Base-by-base conservation (phyloP, 768 basidiomycete genomes). In the Calocybe indica region DNA sequence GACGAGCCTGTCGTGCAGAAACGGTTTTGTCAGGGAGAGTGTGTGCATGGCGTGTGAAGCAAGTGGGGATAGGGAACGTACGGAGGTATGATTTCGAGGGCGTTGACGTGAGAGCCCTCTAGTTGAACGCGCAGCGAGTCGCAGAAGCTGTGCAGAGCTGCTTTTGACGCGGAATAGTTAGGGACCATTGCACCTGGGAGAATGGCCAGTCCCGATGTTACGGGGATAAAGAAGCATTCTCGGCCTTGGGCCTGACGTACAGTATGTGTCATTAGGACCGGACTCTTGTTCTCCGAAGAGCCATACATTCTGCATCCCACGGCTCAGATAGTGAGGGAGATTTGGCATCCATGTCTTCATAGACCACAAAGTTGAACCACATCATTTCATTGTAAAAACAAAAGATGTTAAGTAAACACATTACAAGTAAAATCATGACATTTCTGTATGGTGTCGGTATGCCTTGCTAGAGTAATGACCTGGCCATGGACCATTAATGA, bases 1-100 rank as follows among this genome's bases (percentile, higher is more conserved):
- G 7, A 79, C 77, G 7, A 82, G 66, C 8, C 79, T 80, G 45
- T 8, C 22, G 22, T 22, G n/a, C 34, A 22, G n/a, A 39, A 28
- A 22, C 12, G n/a, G 6, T 40, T 5, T n/a, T 22, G 32, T 10
- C 39, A 22, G 10, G 37, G 33, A 40, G 43, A 33, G 38, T 40
- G 28, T 7, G 45, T 6, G 9, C 45, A 7, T 15, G 30, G 36
- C 22, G 22, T 22, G 22, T 22, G 22, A 22, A 22, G 22, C 22
- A 22, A 22, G 22, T 22, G 22, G 22, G 22, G 22, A 22, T 22
- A 22, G 5, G 13, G 14, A 8, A 67, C 77, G 56, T 48, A 82
- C 76, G 82, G 81, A 7, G 80, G 80, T 3, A 78, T 62, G 15
- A 83, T 70, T 55, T 83, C 82, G 14, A 78, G 61, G 5, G 82